Evolutionary conservation across 2,329 filamentous ascomycete genomes (phyloP).

Genomic region (Pseudogymnoascus pannorum): DNA sequence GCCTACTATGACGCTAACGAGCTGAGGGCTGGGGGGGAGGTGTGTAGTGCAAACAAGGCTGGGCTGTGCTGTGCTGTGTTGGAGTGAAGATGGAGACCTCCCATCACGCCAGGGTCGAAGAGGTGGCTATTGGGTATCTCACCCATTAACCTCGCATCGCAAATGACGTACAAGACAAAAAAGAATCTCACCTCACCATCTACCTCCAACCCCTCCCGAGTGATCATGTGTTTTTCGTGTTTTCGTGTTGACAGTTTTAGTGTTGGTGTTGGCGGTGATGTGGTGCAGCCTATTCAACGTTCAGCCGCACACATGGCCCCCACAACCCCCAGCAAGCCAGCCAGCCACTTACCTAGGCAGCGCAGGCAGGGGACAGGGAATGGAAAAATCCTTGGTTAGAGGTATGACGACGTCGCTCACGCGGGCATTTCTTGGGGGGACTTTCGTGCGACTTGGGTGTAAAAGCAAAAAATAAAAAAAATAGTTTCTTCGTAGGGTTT

Average conservation of each 20-base stretch:
- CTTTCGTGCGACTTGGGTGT: no score
- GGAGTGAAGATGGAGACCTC: no score
- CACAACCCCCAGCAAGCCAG: neutral
- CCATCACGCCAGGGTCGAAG: no score
- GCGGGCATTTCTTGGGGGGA: neutral
- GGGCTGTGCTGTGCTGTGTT: no score
- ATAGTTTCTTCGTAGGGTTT: no score
- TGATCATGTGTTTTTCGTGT: no score
- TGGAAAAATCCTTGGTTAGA: neutral
- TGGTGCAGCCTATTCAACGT: neutral
- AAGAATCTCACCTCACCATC: neutral
- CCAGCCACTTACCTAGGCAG: neutral
- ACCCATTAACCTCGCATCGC: neutral
- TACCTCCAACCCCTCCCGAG: neutral
- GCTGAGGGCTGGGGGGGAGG: neutral
- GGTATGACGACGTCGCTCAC: neutral
- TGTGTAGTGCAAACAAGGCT: neutral
- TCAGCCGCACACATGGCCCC: neutral
- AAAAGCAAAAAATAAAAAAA: neutral
- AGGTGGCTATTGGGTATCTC: no score
- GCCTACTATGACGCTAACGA: neutral
- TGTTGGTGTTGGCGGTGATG: neutral
- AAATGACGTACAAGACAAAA: neutral
- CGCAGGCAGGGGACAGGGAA: neutral
- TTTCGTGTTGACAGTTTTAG: no score